phyloP scores from a whole-genome alignment of 1,284 basidiomycete species.

The Rhodotorula sp. region DNA sequence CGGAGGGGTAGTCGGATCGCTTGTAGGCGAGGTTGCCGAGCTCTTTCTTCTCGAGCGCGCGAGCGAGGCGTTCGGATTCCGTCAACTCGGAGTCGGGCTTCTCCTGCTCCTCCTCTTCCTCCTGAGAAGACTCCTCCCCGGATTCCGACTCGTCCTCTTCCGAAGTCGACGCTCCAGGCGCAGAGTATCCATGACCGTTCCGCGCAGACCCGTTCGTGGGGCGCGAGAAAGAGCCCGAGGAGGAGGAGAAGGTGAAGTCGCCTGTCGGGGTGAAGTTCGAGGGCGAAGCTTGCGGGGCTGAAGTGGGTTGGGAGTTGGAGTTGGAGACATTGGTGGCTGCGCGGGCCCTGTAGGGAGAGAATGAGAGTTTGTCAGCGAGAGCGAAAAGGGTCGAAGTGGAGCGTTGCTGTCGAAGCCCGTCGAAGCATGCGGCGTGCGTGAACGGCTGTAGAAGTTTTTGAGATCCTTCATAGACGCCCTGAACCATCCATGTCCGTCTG shows the following conservation, averaged over 20 bases:
- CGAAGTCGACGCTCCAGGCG: not conserved
- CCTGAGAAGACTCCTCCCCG: not conserved
- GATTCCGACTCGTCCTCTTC: slow-evolving; percentile 12
- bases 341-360: slow-evolving; percentile 10
- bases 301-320: no score
- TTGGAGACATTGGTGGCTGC: not conserved
- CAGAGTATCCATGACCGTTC: no score
- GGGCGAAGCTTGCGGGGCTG: not conserved
- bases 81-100: slow-evolving; percentile 30
- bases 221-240: slow-evolving; percentile 3
- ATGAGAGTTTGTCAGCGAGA: not conserved
- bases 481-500: no score
- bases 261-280: slow-evolving; percentile 24
- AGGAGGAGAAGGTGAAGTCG: slow-evolving; percentile 23
- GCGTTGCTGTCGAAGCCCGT: no score
- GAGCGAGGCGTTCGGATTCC: slow-evolving; percentile 15
- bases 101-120: slow-evolving; percentile 6
- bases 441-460: not conserved
- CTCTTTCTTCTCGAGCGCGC: slow-evolving; percentile 29
- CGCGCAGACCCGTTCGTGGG: slow-evolving; percentile 1
- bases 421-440: no score
- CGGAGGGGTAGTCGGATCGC: slow-evolving; percentile 47
- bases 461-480: no score
- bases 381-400: not conserved
- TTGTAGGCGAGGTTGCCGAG: slow-evolving; percentile 35